A percentile compares a stretch with the other conserved stretches of the same genome.
Evolutionary conservation across 2,329 filamentous ascomycete genomes (phyloP).

Genomic region (Fusarium sp.): DNA sequence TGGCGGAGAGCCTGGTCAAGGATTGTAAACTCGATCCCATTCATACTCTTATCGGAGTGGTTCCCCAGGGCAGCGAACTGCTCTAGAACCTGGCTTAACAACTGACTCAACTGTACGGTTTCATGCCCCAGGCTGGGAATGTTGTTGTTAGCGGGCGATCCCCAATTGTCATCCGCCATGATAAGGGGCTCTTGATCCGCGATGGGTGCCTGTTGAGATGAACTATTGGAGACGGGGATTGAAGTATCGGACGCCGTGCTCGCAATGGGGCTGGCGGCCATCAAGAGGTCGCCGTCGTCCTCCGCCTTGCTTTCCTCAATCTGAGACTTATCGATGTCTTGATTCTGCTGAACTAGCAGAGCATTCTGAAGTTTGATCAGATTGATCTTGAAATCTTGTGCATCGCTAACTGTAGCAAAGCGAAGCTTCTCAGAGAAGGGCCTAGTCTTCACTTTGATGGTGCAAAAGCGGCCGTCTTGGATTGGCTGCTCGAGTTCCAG

Average conservation of each 20-base stretch:
- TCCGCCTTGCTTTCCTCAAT: background rate
- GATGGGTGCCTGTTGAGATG: background rate
- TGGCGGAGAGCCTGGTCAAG: conserved; percentile 40
- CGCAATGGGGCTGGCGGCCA: background rate
- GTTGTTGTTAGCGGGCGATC: background rate
- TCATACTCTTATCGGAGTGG: conserved; percentile 26
- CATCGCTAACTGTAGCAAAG: conserved; percentile 19
- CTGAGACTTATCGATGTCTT: background rate
- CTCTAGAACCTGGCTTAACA: conserved; percentile 5
- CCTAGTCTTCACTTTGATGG: conserved; percentile 4
- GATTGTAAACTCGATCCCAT: conserved; percentile 39
- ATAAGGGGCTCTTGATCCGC: background rate
- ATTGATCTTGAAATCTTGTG: conserved; percentile 23
- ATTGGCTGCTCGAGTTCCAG: conserved; percentile 31
- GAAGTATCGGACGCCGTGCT: background rate
- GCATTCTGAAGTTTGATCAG: conserved; percentile 16
- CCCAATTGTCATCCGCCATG: background rate
- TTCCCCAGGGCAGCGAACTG: conserved; percentile 8
- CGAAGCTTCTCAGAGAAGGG: conserved; percentile 25
- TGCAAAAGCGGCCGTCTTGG: conserved; percentile 37
- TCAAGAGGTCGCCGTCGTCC: background rate
- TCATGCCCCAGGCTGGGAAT: background rate
- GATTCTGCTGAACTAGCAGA: background rate
- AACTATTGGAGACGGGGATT: background rate
- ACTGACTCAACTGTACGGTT: background rate